Conservation (phyloP, 768 basidiomycete genomes). For the Dacryopinax primogenitus region DNA sequence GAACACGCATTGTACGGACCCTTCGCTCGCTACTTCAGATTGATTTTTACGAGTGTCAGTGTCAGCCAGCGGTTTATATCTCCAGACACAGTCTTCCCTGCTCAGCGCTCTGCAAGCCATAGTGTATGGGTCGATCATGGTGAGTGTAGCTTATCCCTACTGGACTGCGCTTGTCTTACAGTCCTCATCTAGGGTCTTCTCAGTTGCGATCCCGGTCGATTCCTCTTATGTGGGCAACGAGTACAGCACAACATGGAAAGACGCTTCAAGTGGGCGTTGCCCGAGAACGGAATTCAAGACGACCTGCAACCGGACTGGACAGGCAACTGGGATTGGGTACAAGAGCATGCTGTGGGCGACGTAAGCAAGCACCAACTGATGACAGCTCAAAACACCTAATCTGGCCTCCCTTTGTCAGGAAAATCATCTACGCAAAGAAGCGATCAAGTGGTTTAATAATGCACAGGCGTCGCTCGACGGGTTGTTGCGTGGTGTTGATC, state of each 20-base stretch:
- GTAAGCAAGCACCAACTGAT: no score
- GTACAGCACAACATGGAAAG: constrained; percentile 46
- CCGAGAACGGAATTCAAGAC: constrained; percentile 23
- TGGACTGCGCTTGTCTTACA: not conserved
- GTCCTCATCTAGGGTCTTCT: not conserved
- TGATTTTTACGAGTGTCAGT: not conserved
- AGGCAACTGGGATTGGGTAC: constrained; percentile 14
- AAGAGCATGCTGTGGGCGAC: not conserved
- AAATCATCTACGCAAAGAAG: not conserved
- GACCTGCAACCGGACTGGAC: constrained; percentile 27
- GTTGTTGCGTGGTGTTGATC: not conserved
- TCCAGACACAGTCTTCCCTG: constrained; percentile 39
- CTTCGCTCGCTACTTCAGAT: not conserved
- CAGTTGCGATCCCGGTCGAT: constrained; percentile 32
- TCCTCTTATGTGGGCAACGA: constrained; percentile 40
- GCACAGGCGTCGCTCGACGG: not conserved
- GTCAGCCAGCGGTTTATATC: constrained; percentile 21
- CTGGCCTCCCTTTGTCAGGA: not conserved
- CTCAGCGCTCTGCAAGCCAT: constrained; percentile 48
- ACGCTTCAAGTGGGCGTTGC: constrained; percentile 70
- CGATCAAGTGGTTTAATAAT: not conserved
- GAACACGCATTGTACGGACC: not conserved
- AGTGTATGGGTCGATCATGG: constrained; percentile 41
- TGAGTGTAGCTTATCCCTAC: constrained; percentile 24
- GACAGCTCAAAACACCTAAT: not conserved